phyloP scores from a whole-genome alignment of 2,329 filamentous ascomycete species.

The Rasamsonia emersonii region DNA sequence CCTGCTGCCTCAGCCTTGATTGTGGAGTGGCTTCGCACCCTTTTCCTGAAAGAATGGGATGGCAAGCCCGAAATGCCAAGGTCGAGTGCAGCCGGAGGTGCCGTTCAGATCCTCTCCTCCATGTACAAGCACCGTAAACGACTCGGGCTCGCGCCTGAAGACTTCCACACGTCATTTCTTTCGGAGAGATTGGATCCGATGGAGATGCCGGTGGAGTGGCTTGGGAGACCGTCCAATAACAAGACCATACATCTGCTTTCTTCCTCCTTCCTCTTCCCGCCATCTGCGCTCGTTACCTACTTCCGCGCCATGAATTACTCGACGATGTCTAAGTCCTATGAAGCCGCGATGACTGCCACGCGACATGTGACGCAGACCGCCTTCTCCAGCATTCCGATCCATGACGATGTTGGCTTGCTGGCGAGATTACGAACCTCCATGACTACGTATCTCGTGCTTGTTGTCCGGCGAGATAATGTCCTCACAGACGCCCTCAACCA shows the following conservation, averaged over 20 bases:
- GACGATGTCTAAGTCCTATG: constrained; percentile 71
- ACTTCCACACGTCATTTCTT: constrained; percentile 69
- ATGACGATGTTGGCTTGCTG: constrained; percentile 54
- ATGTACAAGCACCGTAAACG: constrained; percentile 64
- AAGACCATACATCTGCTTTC: constrained; percentile 67
- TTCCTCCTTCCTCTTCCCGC: constrained; percentile 70
- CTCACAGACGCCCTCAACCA: constrained; percentile 74
- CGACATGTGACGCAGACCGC: constrained; percentile 39
- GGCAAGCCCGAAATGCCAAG: constrained; percentile 61
- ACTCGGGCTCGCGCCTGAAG: constrained; percentile 56
- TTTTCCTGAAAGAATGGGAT: constrained; percentile 74
- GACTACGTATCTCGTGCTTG: constrained; percentile 61
- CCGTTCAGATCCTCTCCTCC: constrained; percentile 62
- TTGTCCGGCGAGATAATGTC: constrained; percentile 59
- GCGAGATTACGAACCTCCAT: constrained; percentile 58
- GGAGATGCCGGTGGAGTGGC: constrained; percentile 65
- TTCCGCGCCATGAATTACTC: constrained; percentile 85
- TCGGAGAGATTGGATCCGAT: constrained; percentile 67
- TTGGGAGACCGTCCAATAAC: constrained; percentile 51
- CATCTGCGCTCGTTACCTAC: constrained; percentile 64
- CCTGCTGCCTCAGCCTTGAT: constrained; percentile 25
- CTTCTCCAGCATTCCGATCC: constrained; percentile 32
- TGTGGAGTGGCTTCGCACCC: constrained; percentile 46
- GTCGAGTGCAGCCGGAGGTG: constrained; percentile 66
- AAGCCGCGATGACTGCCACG: constrained; percentile 50